phyloP scores from a whole-genome alignment of 163 green algal species.

The Trebouxia gelatinosa region DNA sequence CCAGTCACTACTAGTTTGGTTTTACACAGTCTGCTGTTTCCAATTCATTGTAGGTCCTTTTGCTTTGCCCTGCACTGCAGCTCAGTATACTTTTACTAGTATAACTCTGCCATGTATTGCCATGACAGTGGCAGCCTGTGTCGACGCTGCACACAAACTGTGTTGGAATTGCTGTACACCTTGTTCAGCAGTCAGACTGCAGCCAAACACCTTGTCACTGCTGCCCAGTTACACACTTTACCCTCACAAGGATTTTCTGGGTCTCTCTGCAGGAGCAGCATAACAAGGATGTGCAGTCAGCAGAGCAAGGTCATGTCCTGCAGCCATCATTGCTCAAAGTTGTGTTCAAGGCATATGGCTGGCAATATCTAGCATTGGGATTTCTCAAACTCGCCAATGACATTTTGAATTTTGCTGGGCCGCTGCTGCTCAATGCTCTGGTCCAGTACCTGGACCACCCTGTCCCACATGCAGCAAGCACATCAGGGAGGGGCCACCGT shows the following conservation, averaged over 20 bases:
- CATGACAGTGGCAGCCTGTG: no score
- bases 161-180: neutral
- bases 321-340: conserved; percentile 62
- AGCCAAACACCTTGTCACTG: neutral
- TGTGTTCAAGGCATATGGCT: conserved; percentile 51
- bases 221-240: no score
- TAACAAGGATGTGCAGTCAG: neutral
- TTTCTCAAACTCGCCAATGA: conserved; percentile 72
- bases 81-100: no score
- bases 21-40: no score
- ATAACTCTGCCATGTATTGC: no score
- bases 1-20: no score
- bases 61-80: no score
- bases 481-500: neutral
- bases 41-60: no score
- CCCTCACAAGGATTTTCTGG: neutral
- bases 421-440: conserved; percentile 77
- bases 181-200: neutral
- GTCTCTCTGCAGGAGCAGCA: neutral
- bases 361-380: conserved; percentile 57
- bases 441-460: conserved; percentile 45
- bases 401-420: conserved; percentile 66
- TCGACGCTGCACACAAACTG: no score
- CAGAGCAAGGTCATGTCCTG: neutral
- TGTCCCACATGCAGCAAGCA: neutral